Evolutionary conservation across 73 alveolate genomes (phyloP), one percentile per base, ranked within the genome.

Genomic region (Paramecium pentaurelia): DNA sequence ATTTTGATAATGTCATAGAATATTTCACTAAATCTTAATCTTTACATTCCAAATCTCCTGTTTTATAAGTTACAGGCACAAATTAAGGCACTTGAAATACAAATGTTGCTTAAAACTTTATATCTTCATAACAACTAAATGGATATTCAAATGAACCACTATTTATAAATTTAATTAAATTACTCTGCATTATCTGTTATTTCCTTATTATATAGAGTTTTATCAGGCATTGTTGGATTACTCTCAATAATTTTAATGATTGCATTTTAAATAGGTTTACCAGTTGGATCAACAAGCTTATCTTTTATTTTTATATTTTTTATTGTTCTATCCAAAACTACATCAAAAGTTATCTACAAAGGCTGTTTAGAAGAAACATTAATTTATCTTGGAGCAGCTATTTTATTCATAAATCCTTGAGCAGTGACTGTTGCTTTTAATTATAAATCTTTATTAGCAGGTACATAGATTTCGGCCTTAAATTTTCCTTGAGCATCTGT

Each of bases 401-500:
- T 36, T 37, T 73, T 73, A 16, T 12, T 38, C 40, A 73, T 25
- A 73, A 73, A 73, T 30, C 87, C 87, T 36, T 73, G 10, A 11
- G 87, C 64, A 12, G 8, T 37, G 3, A 73, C 87, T 3, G 60
- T 73, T 8, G 60, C 60, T 11, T 73, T 37, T 12, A 73, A 22
- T 38, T 37, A 22, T 16, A 73, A 22, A 37, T 73, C 47, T 38
- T 73, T 25, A 73, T 73, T 40, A 14, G 60, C 60, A 73, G 87
- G 87, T 0, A 40, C 60, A 73, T 12, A 40, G n/a, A 73, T 73
- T 4, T 73, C 58, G 0, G 60, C 58, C 28, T 73, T 37, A 73
- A 37, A 73, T 73, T 73, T 37, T 18, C 87, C 87, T 1, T 36
- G n/a, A 12, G 40, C 60, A 73, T 73, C 87, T n/a, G 87, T 73